A percentile compares a stretch with the other conserved stretches of the same genome.
phyloP scores from a whole-genome alignment of 495 filamentous ascomycete genomes.

The Penicillium subrubescens region DNA sequence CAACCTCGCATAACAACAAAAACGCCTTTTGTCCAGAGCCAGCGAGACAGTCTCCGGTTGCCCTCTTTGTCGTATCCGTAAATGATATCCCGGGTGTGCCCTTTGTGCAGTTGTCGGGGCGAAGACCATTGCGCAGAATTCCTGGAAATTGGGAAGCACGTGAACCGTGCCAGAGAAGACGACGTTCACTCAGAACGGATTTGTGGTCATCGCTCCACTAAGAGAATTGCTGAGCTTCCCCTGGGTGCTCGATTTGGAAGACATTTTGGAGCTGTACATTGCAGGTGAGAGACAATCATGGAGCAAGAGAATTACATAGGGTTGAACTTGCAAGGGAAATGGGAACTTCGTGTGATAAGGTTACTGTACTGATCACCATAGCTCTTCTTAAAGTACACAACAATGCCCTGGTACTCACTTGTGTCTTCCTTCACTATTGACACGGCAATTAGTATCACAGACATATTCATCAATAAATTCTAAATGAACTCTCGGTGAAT shows the following conservation, averaged over 20 bases:
- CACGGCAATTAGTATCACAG: not conserved
- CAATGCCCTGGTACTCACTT: not conserved
- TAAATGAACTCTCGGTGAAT: not conserved
- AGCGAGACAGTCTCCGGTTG: not conserved
- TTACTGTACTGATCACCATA: not conserved
- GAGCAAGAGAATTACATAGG: too few species aligned
- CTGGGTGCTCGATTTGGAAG: not conserved
- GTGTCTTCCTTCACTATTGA: not conserved
- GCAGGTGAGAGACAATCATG: not conserved
- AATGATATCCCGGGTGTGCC: not conserved
- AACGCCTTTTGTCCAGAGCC: not conserved
- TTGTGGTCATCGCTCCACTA: not conserved
- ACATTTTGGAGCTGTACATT: not conserved
- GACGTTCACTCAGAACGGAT: not conserved
- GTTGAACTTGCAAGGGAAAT: not conserved
- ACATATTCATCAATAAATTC: too few species aligned
- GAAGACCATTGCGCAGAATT: not conserved
- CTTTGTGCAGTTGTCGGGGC: not conserved
- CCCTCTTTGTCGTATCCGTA: not conserved
- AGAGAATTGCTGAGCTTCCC: not conserved
- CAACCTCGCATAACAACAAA: not conserved
- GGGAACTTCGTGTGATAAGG: not conserved
- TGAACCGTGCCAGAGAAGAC: not conserved
- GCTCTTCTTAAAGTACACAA: not conserved
- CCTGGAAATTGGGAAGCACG: not conserved